Percentiles rank a stretch among this genome's conserved stretches.
Evolutionary conservation across 1,284 basidiomycete species (phyloP).

Genomic region (Ganoderma boninense): DNA sequence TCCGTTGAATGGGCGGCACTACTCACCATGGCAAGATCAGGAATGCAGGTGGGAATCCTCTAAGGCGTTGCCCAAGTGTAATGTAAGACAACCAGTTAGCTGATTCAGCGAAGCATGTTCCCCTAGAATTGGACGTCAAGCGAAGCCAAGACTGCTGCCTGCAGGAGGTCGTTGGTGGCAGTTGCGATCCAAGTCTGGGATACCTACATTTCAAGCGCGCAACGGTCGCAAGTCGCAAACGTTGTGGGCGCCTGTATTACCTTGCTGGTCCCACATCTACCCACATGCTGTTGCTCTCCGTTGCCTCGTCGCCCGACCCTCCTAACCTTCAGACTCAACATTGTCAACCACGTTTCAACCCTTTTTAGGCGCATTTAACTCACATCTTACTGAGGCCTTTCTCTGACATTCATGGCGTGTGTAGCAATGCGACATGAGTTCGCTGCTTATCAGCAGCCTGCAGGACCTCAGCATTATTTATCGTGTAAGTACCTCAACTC

Average conservation of each 20-base stretch:
- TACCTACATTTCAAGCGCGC: background rate
- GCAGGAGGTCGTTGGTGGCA: background rate
- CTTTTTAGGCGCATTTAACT: too few species aligned
- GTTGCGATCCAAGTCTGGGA: background rate
- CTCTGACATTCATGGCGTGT: too few species aligned
- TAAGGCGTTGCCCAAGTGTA: background rate
- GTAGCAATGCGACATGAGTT: too few species aligned
- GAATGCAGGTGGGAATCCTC: background rate
- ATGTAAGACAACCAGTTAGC: background rate
- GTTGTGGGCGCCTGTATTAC: background rate
- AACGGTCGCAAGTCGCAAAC: too few species aligned
- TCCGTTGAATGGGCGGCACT: background rate
- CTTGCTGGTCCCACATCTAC: background rate
- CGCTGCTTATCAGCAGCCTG: too few species aligned
- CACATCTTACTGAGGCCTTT: too few species aligned
- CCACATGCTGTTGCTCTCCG: background rate
- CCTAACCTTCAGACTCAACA: background rate
- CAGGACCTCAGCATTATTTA: background rate
- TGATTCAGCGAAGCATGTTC: background rate
- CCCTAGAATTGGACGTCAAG: background rate
- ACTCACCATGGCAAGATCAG: background rate
- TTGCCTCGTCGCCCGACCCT: too few species aligned
- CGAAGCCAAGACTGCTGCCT: background rate
- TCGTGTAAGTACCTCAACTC: too few species aligned
- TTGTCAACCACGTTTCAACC: too few species aligned